Percentiles rank a stretch among this genome's conserved stretches.
phyloP scores from a whole-genome alignment of 148 eudicot genomes.

The Dianthus caryophyllus region DNA sequence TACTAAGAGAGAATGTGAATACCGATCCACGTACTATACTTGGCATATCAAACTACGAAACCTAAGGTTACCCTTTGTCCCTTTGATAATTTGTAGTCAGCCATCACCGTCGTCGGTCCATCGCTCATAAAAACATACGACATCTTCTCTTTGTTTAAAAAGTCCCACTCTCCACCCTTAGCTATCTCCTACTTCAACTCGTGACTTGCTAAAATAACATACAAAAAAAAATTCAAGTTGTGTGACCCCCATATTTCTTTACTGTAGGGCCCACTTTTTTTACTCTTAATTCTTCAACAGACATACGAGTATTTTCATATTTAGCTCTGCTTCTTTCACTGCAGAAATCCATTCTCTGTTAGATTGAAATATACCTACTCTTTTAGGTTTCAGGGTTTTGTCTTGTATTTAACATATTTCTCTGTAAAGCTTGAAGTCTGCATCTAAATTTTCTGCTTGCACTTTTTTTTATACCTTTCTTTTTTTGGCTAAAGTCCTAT shows the following conservation, averaged over 20 bases:
- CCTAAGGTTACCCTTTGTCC: conserved; percentile 38
- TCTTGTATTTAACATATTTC: conserved; percentile 6
- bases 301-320: conserved; percentile 20
- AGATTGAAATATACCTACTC: conserved; percentile 5
- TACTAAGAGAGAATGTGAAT: conserved; percentile 11
- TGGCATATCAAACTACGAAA: conserved; percentile 27
- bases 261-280: conserved; percentile 22
- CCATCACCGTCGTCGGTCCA: conserved; percentile 29
- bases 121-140: conserved; percentile 30
- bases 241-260: conserved; percentile 6
- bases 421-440: conserved; percentile 17
- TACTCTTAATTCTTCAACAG: conserved; percentile 14
- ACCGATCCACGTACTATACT: conserved; percentile 32
- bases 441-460: conserved; percentile 11
- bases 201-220: conserved; percentile 29
- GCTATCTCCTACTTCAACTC: conserved; percentile 20
- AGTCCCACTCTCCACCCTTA: conserved; percentile 27
- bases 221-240: background rate
- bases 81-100: conserved; percentile 7
- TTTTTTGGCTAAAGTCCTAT: conserved; percentile 5
- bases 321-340: conserved; percentile 14
- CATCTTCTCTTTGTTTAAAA: conserved; percentile 15
- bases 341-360: conserved; percentile 24
- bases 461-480: no score
- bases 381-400: conserved; percentile 52